Percentiles rank a stretch among this genome's conserved stretches.
Evolutionary conservation across 495 filamentous ascomycete species (phyloP).

Genomic region (Trichoderma virens): DNA sequence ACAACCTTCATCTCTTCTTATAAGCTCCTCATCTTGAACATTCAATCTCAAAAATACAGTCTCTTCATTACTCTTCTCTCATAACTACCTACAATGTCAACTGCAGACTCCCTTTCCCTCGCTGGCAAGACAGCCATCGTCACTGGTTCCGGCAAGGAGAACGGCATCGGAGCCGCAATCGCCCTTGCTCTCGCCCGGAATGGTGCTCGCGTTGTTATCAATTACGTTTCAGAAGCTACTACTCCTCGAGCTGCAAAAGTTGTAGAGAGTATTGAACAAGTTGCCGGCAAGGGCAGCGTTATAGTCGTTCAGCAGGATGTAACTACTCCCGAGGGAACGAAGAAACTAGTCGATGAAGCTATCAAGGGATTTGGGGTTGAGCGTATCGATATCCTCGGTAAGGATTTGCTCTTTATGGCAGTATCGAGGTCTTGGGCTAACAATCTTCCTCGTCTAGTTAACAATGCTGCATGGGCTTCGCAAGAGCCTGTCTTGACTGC

Average conservation of each 20-base stretch:
- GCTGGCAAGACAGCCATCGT: conserved; percentile 43
- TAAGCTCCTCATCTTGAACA: background rate
- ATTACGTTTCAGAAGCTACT: conserved; percentile 29
- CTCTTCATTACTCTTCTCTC: background rate
- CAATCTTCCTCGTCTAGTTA: conserved; percentile 11
- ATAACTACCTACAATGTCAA: background rate
- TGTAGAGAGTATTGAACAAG: conserved; percentile 16
- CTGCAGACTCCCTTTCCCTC: conserved; percentile 26
- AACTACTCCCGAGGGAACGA: conserved; percentile 20
- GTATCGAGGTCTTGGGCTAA: background rate
- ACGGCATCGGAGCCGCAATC: conserved; percentile 40
- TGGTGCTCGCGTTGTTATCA: conserved; percentile 31
- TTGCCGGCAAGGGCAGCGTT: conserved; percentile 20
- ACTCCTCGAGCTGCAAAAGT: conserved; percentile 25
- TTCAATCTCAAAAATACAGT: background rate
- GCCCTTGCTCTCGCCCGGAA: conserved; percentile 31
- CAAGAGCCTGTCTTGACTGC: background rate
- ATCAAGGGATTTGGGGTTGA: conserved; percentile 22
- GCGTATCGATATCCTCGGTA: conserved; percentile 32
- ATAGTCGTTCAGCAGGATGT: conserved; percentile 30
- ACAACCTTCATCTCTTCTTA: too few relatives aligned
- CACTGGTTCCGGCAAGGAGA: conserved; percentile 38
- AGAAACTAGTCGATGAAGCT: conserved; percentile 25
- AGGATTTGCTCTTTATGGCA: conserved; percentile 3
- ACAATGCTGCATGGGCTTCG: conserved; percentile 16